phyloP scores from a whole-genome alignment of 1,284 basidiomycete genomes.

The Tausonia pullulans region DNA sequence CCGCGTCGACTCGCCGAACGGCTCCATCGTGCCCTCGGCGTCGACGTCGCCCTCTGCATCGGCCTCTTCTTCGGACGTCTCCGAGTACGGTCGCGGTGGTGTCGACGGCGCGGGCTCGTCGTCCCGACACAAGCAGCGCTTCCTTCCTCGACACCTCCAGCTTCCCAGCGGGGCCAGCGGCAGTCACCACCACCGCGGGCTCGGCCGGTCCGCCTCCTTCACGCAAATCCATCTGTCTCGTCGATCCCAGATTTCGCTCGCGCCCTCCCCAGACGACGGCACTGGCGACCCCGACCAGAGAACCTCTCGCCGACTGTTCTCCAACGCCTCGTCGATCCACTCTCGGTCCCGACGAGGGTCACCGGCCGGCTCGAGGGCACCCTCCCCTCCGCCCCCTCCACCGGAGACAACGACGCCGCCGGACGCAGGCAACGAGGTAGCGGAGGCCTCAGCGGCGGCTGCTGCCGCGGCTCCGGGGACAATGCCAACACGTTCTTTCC shows the following conservation, averaged over 20 bases:
- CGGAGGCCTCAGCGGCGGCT: neutral
- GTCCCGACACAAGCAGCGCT: slow-evolving; percentile 16
- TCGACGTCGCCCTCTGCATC: neutral
- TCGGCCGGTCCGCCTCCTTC: slow-evolving; percentile 12
- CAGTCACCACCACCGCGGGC: neutral
- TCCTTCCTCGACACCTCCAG: slow-evolving; percentile 29
- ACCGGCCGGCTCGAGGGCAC: slow-evolving; percentile 7
- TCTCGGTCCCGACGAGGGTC: slow-evolving; percentile 44
- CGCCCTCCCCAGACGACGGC: no score
- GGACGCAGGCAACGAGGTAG: neutral
- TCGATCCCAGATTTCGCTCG: slow-evolving; percentile 5
- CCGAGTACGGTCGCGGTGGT: neutral
- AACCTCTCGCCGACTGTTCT: slow-evolving; percentile 25
- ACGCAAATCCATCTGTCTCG: slow-evolving; percentile 16
- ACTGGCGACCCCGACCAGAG: no score
- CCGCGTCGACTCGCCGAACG: no score
- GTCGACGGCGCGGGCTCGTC: neutral
- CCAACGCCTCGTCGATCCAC: slow-evolving; percentile 66
- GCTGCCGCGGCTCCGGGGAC: neutral
- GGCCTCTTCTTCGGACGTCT: neutral
- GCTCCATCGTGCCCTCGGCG: no score
- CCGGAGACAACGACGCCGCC: neutral
- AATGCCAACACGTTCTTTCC: slow-evolving; percentile 23
- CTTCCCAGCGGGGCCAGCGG: slow-evolving; percentile 23
- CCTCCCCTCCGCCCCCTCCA: slow-evolving; percentile 23